phyloP scores from a whole-genome alignment of 345 rosid genomes.

The Acer campestre region DNA sequence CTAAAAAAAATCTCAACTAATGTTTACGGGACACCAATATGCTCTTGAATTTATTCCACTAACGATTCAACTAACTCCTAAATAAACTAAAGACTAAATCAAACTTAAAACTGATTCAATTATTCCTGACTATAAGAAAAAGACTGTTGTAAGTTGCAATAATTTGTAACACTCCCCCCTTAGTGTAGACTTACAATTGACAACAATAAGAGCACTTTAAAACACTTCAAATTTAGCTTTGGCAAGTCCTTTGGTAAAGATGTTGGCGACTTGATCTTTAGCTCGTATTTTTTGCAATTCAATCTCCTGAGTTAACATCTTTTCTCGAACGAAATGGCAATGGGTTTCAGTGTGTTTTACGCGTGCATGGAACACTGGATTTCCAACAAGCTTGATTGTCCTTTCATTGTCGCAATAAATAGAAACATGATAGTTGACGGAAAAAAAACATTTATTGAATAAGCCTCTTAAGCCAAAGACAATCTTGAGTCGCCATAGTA shows the following conservation, averaged over 20 bases:
- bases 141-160: not conserved
- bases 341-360: slow-evolving; percentile 3
- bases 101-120: no score
- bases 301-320: not conserved
- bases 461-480: slow-evolving; percentile 4
- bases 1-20: no score
- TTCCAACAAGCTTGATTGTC: slow-evolving; percentile 14
- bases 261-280: not conserved
- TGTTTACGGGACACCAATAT: no score
- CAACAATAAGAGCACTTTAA: not conserved
- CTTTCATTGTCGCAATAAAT: slow-evolving; percentile 12
- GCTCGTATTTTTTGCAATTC: not conserved
- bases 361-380: slow-evolving; percentile 4
- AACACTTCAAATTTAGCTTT: slow-evolving; percentile 9
- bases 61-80: no score
- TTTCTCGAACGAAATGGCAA: slow-evolving; percentile 1
- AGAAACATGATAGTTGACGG: not conserved
- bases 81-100: no score
- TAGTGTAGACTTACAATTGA: slow-evolving; percentile 10
- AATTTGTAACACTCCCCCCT: slow-evolving; percentile 4
- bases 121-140: no score
- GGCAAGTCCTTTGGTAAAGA: not conserved
- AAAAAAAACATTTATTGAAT: not conserved
- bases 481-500: slow-evolving; percentile 14
- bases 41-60: no score